These are phyloP conservation scores for Stygiomarasmius scandens DNA, from an alignment of 1,284 basidiomycete genomes.

Conservation along the genomic window DNA sequence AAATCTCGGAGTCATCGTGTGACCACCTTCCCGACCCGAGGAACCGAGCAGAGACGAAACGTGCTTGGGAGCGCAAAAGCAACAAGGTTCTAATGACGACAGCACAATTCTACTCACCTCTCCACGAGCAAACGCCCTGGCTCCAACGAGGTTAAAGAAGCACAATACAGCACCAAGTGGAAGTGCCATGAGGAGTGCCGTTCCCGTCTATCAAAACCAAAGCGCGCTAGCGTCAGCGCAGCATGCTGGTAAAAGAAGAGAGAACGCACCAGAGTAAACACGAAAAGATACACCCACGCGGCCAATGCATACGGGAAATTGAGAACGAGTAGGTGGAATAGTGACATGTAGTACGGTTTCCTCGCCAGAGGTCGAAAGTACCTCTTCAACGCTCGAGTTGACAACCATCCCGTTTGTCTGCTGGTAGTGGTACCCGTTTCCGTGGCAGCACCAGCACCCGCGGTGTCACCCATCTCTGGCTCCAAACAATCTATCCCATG, in stretches of 20 bases:
- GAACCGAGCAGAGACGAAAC: too few relatives aligned
- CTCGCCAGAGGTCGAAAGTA: constrained; percentile 66
- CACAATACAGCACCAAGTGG: constrained; percentile 77
- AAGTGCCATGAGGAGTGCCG: constrained; percentile 71
- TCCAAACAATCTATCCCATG: background rate
- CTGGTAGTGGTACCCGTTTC: too few relatives aligned
- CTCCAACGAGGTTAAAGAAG: constrained; percentile 74
- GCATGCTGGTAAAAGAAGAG: constrained; percentile 4
- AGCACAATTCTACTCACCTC: constrained; percentile 48
- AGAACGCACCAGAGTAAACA: constrained; percentile 69
- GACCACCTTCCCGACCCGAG: too few relatives aligned
- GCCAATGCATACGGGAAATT: constrained; percentile 76
- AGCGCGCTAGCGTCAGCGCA: background rate
- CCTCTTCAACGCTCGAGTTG: constrained; percentile 40
- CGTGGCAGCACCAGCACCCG: background rate
- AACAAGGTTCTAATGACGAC: too few relatives aligned
- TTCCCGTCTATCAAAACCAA: constrained; percentile 58
- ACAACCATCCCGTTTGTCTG: constrained; percentile 31
- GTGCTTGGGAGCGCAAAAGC: too few relatives aligned
- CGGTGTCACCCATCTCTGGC: background rate
- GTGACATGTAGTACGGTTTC: constrained; percentile 58
- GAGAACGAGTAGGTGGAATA: constrained; percentile 67
- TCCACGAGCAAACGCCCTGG: constrained; percentile 66
- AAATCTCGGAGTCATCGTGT: too few relatives aligned
- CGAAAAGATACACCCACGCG: constrained; percentile 75